Percentiles rank a stretch among this genome's conserved stretches.
Conservation (phyloP, 805 yeast species). For the Yarrowia divulgata region DNA sequence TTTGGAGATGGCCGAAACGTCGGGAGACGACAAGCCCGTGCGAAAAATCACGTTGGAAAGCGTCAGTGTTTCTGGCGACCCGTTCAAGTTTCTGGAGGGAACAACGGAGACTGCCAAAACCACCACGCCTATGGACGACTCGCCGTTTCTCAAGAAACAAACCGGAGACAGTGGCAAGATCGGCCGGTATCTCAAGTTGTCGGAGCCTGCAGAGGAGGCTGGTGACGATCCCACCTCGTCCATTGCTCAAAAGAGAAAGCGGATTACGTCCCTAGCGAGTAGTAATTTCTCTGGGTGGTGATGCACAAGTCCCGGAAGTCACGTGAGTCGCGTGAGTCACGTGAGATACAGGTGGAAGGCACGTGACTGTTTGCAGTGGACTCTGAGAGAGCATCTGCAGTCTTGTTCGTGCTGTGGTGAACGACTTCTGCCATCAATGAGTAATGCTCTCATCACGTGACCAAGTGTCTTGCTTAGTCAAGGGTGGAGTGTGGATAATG, state of each 20-base stretch:
- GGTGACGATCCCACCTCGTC: conserved; percentile 10
- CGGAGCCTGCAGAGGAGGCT: conserved; percentile 1
- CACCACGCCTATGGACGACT: conserved; percentile 41
- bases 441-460: no score
- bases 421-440: no score
- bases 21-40: conserved; percentile 53
- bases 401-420: no score
- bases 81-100: conserved; percentile 41
- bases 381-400: no score
- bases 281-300: conserved; percentile 46
- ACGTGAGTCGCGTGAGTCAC: no score
- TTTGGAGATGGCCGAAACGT: conserved; percentile 49
- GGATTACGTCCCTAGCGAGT: conserved; percentile 42
- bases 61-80: conserved; percentile 43
- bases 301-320: not conserved
- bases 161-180: conserved; percentile 37
- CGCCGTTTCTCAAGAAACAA: conserved; percentile 44
- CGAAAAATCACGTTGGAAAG: conserved; percentile 54
- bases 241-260: conserved; percentile 39
- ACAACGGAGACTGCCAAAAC: not conserved
- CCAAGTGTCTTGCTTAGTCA: no score
- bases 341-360: no score
- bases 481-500: no score
- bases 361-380: no score
- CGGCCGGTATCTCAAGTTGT: conserved; percentile 44